Evolutionary conservation across 371 early-diverging fungal genomes (phyloP).

Genomic region (Circinella umbellata): DNA sequence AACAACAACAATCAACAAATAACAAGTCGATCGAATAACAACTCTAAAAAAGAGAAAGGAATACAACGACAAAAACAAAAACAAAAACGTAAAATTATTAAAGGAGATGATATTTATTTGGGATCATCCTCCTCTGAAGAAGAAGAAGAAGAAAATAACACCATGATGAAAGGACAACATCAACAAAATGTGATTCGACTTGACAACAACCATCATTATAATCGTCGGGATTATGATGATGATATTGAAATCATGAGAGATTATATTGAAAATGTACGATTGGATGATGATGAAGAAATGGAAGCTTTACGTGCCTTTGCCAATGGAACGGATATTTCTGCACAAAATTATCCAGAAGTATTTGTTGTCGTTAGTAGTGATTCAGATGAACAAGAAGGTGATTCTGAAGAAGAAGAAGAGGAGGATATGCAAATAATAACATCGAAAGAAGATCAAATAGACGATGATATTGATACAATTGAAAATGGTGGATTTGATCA

Average conservation of each 20-base stretch:
- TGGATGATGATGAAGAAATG: conserved; percentile 18
- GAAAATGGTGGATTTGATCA: conserved; percentile 17
- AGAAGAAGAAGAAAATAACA: conserved; percentile 21
- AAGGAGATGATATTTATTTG: conserved; percentile 27
- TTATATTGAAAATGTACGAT: conserved; percentile 40
- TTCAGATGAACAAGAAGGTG: conserved; percentile 23
- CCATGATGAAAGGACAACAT: neutral
- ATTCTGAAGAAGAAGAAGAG: too few relatives aligned
- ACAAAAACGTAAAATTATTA: conserved; percentile 24
- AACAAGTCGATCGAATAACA: neutral
- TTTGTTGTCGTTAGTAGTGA: conserved; percentile 15
- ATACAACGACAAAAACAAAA: conserved; percentile 13
- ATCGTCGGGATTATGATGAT: conserved; percentile 22
- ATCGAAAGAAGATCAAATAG: conserved; percentile 15
- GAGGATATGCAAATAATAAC: too few relatives aligned
- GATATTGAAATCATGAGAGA: conserved; percentile 43
- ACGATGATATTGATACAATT: conserved; percentile 17
- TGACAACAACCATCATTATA: neutral
- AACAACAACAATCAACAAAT: conserved; percentile 8
- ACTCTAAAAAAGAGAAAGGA: neutral
- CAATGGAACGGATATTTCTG: conserved; percentile 15
- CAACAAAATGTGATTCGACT: neutral
- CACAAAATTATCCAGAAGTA: neutral
- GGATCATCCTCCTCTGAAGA: conserved; percentile 18
- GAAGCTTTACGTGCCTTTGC: conserved; percentile 22